Evolutionary conservation across 1,284 basidiomycete species (phyloP), one percentile per base, ranked within the genome.

Genomic region (Ceratobasidium sp.): DNA sequence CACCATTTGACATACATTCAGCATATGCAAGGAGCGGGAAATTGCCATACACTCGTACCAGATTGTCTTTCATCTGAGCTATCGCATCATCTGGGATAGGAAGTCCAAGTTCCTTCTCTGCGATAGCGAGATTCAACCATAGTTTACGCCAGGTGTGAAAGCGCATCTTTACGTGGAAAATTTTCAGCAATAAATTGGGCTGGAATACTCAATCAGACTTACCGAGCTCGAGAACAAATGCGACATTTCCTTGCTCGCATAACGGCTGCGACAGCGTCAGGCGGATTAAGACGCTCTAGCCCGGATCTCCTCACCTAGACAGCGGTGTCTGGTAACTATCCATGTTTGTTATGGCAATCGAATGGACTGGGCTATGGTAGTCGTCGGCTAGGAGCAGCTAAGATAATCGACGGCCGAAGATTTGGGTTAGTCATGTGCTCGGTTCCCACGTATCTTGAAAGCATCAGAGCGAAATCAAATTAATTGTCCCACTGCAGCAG

Each of bases 211-310:
- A 10, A n/a, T 53, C 30, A 23, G 5, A 76, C 81, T 72, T 77
- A 96, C 96, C 65, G 90, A 89, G 72, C 92, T 88, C 50, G 96
- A 98, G 84, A 98, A 99, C 72, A 99, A 87, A 82, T 94, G 87
- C 14, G 95, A 91, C 97, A 98, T 98, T 83, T 98, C 97, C 81
- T 97, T 97, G 85, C 93, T 96, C 26, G 97, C 97, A 93, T 99
- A 99, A 72, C 97, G 96, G 79, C 96, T 97, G 77, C 34, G 67
- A 70, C 67, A 76, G 73, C 23, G 41, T 48, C 30, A 41, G n/a
- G 34, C 30, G 16, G 16, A 14, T 57, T 12, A 16, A 57, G 30
- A n/a, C 28, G 3, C 18, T 57, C 53, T 5, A 16, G 53, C 18
- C 16, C 12, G 30, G 6, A 36, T 5, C 28, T 16, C 71, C 80